Conservation (phyloP, 1,139 yeast genomes). For the Suhomyces bokatorum region DNA sequence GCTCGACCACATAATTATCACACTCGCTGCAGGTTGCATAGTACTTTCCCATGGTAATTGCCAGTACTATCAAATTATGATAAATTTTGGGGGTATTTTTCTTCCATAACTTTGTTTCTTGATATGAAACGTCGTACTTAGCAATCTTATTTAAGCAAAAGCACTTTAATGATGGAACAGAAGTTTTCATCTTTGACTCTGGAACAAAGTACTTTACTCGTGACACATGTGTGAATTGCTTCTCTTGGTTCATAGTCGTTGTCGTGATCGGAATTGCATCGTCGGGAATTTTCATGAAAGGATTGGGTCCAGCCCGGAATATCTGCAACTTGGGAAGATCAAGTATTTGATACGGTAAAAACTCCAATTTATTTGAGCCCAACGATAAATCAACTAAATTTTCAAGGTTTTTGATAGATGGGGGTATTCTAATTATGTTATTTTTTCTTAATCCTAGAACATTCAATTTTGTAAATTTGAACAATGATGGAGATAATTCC, state of each 20-base stretch:
- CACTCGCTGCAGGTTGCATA: constrained; percentile 56
- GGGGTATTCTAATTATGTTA: constrained; percentile 50
- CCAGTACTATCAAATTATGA: constrained; percentile 41
- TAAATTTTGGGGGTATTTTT: constrained; percentile 34
- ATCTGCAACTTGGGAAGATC: constrained; percentile 42
- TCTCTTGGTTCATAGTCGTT: constrained; percentile 15
- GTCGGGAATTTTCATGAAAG: constrained; percentile 31
- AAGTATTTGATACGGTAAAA: constrained; percentile 57
- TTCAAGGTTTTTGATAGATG: constrained; percentile 45
- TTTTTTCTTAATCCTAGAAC: constrained; percentile 58
- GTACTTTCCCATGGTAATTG: constrained; percentile 44
- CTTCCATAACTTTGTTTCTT: constrained; percentile 50
- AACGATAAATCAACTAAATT: constrained; percentile 52
- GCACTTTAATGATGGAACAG: constrained; percentile 41
- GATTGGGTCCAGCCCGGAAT: constrained; percentile 52
- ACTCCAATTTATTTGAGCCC: constrained; percentile 51
- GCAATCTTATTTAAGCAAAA: constrained; percentile 46
- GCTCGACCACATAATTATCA: constrained; percentile 40
- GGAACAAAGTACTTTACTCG: constrained; percentile 20
- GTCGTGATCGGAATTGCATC: constrained; percentile 27
- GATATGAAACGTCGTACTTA: constrained; percentile 41
- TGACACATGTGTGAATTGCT: constrained; percentile 26
- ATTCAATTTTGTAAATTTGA: constrained; percentile 50
- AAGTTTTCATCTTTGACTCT: constrained; percentile 8
- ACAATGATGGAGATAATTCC: constrained; percentile 51